phyloP scores from a whole-genome alignment of 805 yeast genomes.

The Candida awuae region DNA sequence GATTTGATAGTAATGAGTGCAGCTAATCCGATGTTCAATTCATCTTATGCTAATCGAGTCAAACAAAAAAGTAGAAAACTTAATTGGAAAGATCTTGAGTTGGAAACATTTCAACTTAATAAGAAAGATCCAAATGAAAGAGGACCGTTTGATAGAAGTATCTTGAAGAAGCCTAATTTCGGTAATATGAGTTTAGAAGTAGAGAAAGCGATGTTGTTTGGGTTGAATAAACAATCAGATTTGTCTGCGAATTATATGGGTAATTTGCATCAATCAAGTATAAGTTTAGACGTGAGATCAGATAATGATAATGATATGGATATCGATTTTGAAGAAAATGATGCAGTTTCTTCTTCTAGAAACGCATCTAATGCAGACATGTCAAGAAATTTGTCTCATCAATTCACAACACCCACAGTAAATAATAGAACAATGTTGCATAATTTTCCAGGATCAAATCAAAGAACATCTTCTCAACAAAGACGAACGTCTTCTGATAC shows the following conservation, averaged over 20 bases:
- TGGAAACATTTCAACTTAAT: background rate
- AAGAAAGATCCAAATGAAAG: background rate
- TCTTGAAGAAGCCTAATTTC: background rate
- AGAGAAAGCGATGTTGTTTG: background rate
- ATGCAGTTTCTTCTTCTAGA: background rate
- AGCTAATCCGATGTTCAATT: conserved; percentile 23
- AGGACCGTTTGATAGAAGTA: background rate
- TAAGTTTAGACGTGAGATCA: conserved; percentile 1
- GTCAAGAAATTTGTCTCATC: conserved; percentile 5
- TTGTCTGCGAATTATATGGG: no score
- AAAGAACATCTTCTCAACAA: conserved; percentile 7
- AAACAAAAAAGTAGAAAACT: conserved; percentile 22
- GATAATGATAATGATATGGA: conserved; percentile 1
- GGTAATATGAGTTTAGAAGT: background rate
- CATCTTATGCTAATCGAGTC: conserved; percentile 22
- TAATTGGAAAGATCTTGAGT: conserved; percentile 25
- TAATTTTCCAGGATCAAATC: conserved; percentile 4
- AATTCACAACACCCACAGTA: conserved; percentile 11
- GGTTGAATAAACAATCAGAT: background rate
- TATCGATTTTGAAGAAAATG: background rate
- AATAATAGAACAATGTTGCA: conserved; percentile 8
- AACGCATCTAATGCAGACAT: conserved; percentile 4
- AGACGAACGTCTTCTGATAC: conserved; percentile 2
- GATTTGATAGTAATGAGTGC: conserved; percentile 20
- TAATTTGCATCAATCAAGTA: background rate